These are phyloP conservation scores for Russula brevipes DNA, from an alignment of 768 basidiomycete genomes.

Conservation along the genomic window DNA sequence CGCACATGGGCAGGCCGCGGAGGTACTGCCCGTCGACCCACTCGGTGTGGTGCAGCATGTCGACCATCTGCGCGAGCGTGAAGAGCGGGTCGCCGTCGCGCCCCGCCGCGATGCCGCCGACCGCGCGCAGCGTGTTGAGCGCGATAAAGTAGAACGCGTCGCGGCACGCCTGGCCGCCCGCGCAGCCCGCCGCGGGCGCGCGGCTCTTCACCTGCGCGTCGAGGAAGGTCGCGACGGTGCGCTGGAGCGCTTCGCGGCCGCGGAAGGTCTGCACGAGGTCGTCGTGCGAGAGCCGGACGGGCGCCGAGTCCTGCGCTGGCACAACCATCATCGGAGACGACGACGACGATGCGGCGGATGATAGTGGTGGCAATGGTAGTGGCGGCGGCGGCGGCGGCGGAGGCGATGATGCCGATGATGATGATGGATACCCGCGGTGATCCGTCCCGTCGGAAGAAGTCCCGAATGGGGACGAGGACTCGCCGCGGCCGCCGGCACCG, in stretches of 20 bases:
- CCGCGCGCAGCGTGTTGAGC: constrained; percentile 63
- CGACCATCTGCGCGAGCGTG: constrained; percentile 60
- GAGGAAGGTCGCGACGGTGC: constrained; percentile 58
- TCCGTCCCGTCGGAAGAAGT: too few species aligned
- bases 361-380: not conserved
- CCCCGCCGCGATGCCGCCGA: constrained; percentile 66
- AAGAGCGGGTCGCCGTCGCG: constrained; percentile 71
- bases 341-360: constrained; percentile 8
- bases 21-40: constrained; percentile 54
- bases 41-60: constrained; percentile 68
- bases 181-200: constrained; percentile 45
- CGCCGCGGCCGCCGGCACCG: constrained; percentile 1
- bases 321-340: constrained; percentile 1
- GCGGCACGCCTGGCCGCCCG: constrained; percentile 41
- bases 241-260: constrained; percentile 63
- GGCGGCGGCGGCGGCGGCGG: not conserved
- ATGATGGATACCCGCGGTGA: too few species aligned
- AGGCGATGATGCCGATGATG: not conserved
- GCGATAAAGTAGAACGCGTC: constrained; percentile 75
- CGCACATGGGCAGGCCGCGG: constrained; percentile 53
- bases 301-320: constrained; percentile 11
- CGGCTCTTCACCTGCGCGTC: constrained; percentile 48
- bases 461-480: not conserved
- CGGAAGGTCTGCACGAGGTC: constrained; percentile 43
- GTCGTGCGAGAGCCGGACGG: constrained; percentile 35